These are phyloP conservation scores for Eragrostis nindensis DNA, from an alignment of 176 grass and related monocot genomes.

Conservation along the genomic window DNA sequence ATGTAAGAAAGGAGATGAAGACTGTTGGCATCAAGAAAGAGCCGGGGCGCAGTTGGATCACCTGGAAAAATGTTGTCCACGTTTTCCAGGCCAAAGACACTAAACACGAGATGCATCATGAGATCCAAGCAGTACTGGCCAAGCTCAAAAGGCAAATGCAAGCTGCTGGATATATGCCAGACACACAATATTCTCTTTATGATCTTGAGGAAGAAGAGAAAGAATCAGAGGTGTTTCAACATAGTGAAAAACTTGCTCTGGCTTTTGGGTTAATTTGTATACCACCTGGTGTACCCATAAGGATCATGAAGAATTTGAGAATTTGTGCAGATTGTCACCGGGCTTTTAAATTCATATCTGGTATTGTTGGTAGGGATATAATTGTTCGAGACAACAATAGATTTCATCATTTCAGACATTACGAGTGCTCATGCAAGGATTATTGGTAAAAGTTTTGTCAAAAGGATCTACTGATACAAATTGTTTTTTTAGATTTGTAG, in stretches of 20 bases:
- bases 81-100: conserved; percentile 88
- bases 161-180: conserved; percentile 70
- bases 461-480: conserved; percentile 3
- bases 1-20: conserved; percentile 78
- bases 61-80: conserved; percentile 77
- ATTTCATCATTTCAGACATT: conserved; percentile 84
- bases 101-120: conserved; percentile 65
- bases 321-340: conserved; percentile 80
- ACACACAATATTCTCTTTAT: conserved; percentile 67
- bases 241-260: conserved; percentile 89
- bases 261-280: conserved; percentile 84
- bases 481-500: conserved; percentile 6
- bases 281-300: conserved; percentile 59
- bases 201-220: conserved; percentile 96
- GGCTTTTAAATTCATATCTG: conserved; percentile 83
- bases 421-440: conserved; percentile 78
- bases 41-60: conserved; percentile 85
- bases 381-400: conserved; percentile 84
- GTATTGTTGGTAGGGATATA: conserved; percentile 73
- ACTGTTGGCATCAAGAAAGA: conserved; percentile 75
- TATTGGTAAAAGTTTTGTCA: conserved; percentile 64
- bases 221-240: conserved; percentile 83
- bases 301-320: conserved; percentile 83
- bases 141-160: conserved; percentile 71
- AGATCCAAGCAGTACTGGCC: conserved; percentile 67